Evolutionary conservation across 2,329 filamentous ascomycete genomes (phyloP).

Genomic region (Simplicillium sp.): DNA sequence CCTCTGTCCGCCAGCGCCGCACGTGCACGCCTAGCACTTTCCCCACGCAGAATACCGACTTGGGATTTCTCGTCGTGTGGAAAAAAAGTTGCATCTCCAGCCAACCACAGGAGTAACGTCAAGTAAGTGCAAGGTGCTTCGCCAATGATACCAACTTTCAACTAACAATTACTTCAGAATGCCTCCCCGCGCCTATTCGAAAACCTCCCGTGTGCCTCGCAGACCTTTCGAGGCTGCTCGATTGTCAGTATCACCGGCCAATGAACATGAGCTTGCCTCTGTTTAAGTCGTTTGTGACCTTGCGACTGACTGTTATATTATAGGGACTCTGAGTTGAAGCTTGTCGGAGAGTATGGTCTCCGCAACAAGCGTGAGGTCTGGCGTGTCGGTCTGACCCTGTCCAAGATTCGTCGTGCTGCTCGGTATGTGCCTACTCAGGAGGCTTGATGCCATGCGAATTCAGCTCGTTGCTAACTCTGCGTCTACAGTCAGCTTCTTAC

Average conservation of each 20-base stretch:
- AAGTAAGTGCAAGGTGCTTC: conserved; percentile 22
- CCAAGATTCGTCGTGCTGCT: conserved; percentile 99
- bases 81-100: conserved; percentile 12
- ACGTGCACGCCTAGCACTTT: background rate
- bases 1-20: background rate
- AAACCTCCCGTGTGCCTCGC: conserved; percentile 98
- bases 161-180: conserved; percentile 20
- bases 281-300: conserved; percentile 80
- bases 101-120: conserved; percentile 27
- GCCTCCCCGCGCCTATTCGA: conserved; percentile 67
- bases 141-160: conserved; percentile 5
- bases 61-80: conserved; percentile 2
- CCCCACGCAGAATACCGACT: background rate
- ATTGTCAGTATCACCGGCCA: conserved; percentile 98
- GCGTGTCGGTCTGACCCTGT: conserved; percentile 98
- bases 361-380: conserved; percentile 99
- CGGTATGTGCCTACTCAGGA: conserved; percentile 50
- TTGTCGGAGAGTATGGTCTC: conserved; percentile 99
- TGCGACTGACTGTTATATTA: conserved; percentile 55
- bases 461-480: background rate
- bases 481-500: conserved; percentile 87
- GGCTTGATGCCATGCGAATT: background rate
- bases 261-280: conserved; percentile 97
- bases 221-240: conserved; percentile 99
- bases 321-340: conserved; percentile 99